phyloP scores from a whole-genome alignment of 208 protist genomes.

The Wallacemonas collosoma region DNA sequence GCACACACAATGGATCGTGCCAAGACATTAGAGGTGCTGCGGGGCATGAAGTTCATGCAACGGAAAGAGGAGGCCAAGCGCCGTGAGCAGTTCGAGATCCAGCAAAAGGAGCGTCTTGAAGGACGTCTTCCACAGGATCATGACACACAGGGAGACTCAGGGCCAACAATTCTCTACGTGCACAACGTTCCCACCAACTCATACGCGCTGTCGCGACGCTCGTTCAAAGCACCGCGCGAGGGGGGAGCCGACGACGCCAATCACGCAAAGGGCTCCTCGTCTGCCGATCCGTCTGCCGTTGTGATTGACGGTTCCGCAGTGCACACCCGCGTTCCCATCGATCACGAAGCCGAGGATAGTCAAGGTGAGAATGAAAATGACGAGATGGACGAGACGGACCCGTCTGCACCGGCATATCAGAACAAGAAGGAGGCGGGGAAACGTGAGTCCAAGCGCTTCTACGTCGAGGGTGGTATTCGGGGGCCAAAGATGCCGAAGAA shows the following conservation, averaged over 20 bases:
- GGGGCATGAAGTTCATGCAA: constrained; percentile 93
- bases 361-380: constrained; percentile 23
- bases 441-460: constrained; percentile 43
- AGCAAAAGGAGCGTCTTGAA: constrained; percentile 61
- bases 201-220: constrained; percentile 49
- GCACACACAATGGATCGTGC: constrained; percentile 64
- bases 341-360: not conserved
- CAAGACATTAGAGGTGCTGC: constrained; percentile 82
- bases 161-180: constrained; percentile 62
- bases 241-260: not conserved
- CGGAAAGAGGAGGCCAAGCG: constrained; percentile 87
- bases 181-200: constrained; percentile 37
- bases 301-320: not conserved
- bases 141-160: not conserved
- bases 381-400: constrained; percentile 26
- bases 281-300: not conserved
- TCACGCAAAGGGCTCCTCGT: not conserved
- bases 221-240: constrained; percentile 27
- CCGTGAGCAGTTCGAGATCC: constrained; percentile 65
- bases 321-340: constrained; percentile 6
- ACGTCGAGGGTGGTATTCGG: constrained; percentile 43
- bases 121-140: constrained; percentile 30
- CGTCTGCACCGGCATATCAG: constrained; percentile 23
- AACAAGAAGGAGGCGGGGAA: not conserved
- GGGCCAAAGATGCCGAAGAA: constrained; percentile 65